Conservation (phyloP, 1,139 yeast genomes). For the Diutina pseudorugosa region DNA sequence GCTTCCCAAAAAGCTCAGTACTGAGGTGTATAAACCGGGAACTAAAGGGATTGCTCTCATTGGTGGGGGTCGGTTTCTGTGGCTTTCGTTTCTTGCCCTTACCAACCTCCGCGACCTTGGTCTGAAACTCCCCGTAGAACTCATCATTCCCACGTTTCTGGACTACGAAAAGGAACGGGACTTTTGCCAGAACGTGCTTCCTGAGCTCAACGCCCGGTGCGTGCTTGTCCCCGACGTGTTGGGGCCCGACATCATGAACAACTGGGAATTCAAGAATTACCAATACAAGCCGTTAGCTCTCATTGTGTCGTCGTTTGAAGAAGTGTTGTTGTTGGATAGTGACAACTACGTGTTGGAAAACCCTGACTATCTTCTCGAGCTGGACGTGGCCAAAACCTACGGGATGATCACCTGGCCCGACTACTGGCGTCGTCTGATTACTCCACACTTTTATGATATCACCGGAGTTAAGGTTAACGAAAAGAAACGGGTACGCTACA, state of each 20-base stretch:
- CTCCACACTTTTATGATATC: slow-evolving; percentile 21
- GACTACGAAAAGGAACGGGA: slow-evolving; percentile 18
- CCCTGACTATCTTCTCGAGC: slow-evolving; percentile 20
- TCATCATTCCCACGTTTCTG: slow-evolving; percentile 19
- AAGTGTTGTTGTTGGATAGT: slow-evolving; percentile 24
- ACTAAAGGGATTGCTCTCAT: slow-evolving; percentile 46
- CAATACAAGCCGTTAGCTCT: slow-evolving; percentile 25
- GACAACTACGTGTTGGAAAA: slow-evolving; percentile 23
- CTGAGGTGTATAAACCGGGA: slow-evolving; percentile 12
- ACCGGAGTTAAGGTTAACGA: slow-evolving; percentile 16
- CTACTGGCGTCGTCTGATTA: slow-evolving; percentile 28
- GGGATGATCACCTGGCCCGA: slow-evolving; percentile 28
- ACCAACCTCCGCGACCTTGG: slow-evolving; percentile 41
- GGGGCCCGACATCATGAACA: slow-evolving; percentile 15
- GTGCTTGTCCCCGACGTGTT: slow-evolving; percentile 25
- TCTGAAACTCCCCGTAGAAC: slow-evolving; percentile 46
- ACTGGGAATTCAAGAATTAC: slow-evolving; percentile 14
- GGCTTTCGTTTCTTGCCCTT: slow-evolving; percentile 42
- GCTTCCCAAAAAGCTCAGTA: slow-evolving; percentile 15
- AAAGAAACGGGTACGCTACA: slow-evolving; percentile 13
- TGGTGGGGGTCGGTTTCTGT: slow-evolving; percentile 50
- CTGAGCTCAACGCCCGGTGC: slow-evolving; percentile 20
- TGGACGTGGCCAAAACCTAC: slow-evolving; percentile 18
- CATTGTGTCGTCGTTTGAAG: slow-evolving; percentile 21
- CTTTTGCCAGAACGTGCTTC: slow-evolving; percentile 19